Percentiles rank a stretch among this genome's conserved stretches.
phyloP scores from a whole-genome alignment of 2,329 filamentous ascomycete species.

The Claviceps pazoutovae region DNA sequence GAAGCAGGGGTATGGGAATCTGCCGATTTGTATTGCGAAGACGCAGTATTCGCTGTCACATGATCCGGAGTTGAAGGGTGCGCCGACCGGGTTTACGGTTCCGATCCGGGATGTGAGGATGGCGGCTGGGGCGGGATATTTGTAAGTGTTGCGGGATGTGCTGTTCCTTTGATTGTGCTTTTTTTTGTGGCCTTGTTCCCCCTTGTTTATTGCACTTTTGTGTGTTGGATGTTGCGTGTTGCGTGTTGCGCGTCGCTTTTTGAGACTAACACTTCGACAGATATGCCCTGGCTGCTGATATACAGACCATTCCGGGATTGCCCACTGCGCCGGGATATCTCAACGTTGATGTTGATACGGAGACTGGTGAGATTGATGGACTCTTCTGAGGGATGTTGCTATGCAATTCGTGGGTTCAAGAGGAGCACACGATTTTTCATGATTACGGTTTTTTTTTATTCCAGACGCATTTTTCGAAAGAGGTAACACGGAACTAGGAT shows the following conservation, averaged over 20 bases:
- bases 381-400: slow-evolving; percentile 48
- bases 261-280: slow-evolving; percentile 30
- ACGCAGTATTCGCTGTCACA: slow-evolving; percentile 95
- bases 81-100: slow-evolving; percentile 84
- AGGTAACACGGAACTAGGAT: too few species aligned
- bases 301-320: slow-evolving; percentile 93
- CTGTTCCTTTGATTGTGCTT: background rate
- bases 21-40: slow-evolving; percentile 95
- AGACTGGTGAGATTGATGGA: slow-evolving; percentile 77
- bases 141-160: slow-evolving; percentile 40
- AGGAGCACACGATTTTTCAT: too few species aligned
- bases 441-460: too few species aligned
- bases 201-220: too few species aligned
- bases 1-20: slow-evolving; percentile 76
- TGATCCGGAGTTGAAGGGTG: slow-evolving; percentile 86
- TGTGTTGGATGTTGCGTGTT: too few species aligned
- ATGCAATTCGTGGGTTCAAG: too few species aligned
- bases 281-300: slow-evolving; percentile 89
- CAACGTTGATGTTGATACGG: slow-evolving; percentile 73
- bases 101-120: slow-evolving; percentile 89
- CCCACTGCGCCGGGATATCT: slow-evolving; percentile 91
- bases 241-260: background rate
- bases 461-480: too few species aligned
- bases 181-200: background rate
- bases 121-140: slow-evolving; percentile 84